Evolutionary conservation across 768 basidiomycete genomes (phyloP).

Genomic region (Pilatotrama ljubarskyi): DNA sequence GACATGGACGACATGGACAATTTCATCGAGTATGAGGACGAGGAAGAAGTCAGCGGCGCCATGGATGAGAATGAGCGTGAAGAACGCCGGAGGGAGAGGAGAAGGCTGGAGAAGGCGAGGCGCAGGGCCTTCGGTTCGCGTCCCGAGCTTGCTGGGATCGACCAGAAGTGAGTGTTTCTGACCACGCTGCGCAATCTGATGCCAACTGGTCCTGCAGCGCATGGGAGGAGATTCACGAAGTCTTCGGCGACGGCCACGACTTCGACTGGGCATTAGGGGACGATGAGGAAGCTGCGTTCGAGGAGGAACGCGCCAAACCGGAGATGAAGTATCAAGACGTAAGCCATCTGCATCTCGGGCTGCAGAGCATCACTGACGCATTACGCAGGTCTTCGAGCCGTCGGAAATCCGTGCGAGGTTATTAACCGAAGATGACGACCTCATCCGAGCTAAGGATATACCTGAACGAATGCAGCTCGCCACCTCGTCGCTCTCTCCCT

Average conservation of each 20-base stretch:
- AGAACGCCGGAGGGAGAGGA: constrained; percentile 66
- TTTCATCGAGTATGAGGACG: constrained; percentile 78
- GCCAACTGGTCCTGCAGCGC: constrained; percentile 53
- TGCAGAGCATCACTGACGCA: constrained; percentile 8
- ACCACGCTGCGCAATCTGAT: background rate
- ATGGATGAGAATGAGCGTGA: constrained; percentile 79
- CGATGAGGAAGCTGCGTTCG: constrained; percentile 60
- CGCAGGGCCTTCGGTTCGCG: constrained; percentile 65
- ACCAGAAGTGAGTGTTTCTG: constrained; percentile 66
- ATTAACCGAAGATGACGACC: constrained; percentile 91
- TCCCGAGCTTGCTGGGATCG: constrained; percentile 76
- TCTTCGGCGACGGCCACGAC: constrained; percentile 95
- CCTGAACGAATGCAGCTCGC: constrained; percentile 96
- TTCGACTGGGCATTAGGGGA: constrained; percentile 93
- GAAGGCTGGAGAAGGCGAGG: constrained; percentile 64
- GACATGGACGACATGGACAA: constrained; percentile 78
- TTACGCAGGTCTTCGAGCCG: constrained; percentile 88
- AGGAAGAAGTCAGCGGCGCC: constrained; percentile 53
- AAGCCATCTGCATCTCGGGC: constrained; percentile 29
- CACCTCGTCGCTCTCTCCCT: constrained; percentile 76
- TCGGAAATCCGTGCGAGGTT: constrained; percentile 89
- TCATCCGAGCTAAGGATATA: constrained; percentile 85
- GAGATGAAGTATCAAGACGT: constrained; percentile 90
- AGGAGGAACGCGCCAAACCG: constrained; percentile 55
- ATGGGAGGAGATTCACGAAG: constrained; percentile 94